A percentile compares a stretch with the other conserved stretches of the same genome.
phyloP scores from a whole-genome alignment of 1,284 basidiomycete species.

The Cystobasidium pallidum region DNA sequence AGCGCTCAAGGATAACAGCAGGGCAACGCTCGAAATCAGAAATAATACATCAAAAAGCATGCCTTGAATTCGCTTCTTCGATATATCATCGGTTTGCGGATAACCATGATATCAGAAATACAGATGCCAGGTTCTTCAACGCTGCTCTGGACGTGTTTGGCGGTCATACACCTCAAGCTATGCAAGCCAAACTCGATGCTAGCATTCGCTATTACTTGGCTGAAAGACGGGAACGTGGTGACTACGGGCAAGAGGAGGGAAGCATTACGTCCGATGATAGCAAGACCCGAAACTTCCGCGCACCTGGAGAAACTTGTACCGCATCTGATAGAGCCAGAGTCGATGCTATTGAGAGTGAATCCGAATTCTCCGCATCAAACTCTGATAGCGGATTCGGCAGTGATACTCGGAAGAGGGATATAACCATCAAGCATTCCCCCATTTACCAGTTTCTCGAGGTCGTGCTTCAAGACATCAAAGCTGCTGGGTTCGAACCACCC shows the following conservation, averaged over 20 bases:
- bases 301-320: too few relatives aligned
- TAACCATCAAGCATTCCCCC: not conserved
- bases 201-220: not conserved
- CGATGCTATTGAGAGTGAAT: not conserved
- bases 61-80: not conserved
- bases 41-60: constrained; percentile 1
- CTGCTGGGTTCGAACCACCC: not conserved
- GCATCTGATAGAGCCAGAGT: not conserved
- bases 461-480: not conserved
- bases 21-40: not conserved
- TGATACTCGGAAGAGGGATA: not conserved
- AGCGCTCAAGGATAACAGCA: constrained; percentile 2
- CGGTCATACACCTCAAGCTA: not conserved
- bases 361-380: not conserved
- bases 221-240: too few relatives aligned
- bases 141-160: constrained; percentile 27
- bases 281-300: too few relatives aligned
- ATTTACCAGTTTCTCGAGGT: not conserved
- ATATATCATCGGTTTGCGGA: constrained; percentile 23
- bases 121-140: constrained; percentile 33
- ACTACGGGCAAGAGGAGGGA: too few relatives aligned
- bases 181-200: not conserved
- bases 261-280: too few relatives aligned
- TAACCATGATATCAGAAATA: not conserved
- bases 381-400: constrained; percentile 19